A percentile compares a stretch with the other conserved stretches of the same genome.
These are phyloP conservation scores for Didymella pinodella DNA, from an alignment of 2,329 filamentous ascomycete species.

Conservation along the genomic window DNA sequence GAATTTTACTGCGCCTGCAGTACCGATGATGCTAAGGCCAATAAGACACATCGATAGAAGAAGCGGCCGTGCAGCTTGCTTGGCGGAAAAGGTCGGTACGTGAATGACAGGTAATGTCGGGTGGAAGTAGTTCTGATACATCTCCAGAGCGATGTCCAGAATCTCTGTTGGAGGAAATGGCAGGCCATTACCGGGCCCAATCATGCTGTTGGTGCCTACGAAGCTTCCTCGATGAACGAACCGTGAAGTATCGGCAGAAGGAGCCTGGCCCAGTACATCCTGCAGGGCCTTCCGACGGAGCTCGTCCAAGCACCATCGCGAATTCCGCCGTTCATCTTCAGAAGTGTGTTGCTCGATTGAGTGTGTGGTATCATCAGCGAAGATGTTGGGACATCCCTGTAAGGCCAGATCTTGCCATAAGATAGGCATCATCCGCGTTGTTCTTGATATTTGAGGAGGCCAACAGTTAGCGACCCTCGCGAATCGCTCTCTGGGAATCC, in stretches of 20 bases:
- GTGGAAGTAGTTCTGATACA: slow-evolving; percentile 63
- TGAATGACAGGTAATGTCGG: slow-evolving; percentile 63
- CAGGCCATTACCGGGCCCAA: slow-evolving; percentile 39
- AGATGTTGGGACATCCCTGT: slow-evolving; percentile 46
- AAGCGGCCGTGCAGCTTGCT: slow-evolving; percentile 56
- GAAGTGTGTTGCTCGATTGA: slow-evolving; percentile 2
- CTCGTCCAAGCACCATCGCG: slow-evolving; percentile 49
- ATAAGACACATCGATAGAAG: slow-evolving; percentile 63
- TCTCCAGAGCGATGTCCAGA: slow-evolving; percentile 62
- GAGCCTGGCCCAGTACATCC: slow-evolving; percentile 37
- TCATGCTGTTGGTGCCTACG: slow-evolving; percentile 44
- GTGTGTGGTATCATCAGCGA: slow-evolving; percentile 34
- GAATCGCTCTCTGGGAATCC: slow-evolving; percentile 51
- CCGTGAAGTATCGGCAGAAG: slow-evolving; percentile 29
- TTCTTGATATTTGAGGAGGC: slow-evolving; percentile 45
- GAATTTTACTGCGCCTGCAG: slow-evolving; percentile 60
- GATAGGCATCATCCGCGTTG: slow-evolving; percentile 44
- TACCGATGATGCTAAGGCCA: slow-evolving; percentile 61
- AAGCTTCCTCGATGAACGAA: slow-evolving; percentile 43
- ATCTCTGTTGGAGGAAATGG: slow-evolving; percentile 61
- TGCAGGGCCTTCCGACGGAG: slow-evolving; percentile 54
- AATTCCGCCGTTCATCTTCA: slow-evolving; percentile 32
- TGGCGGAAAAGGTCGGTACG: slow-evolving; percentile 61
- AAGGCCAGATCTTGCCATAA: slow-evolving; percentile 47
- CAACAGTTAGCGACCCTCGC: slow-evolving; percentile 51